Evolutionary conservation across 192 early-diverging fungal species (phyloP).

Genomic region (Umbelopsis sp.): DNA sequence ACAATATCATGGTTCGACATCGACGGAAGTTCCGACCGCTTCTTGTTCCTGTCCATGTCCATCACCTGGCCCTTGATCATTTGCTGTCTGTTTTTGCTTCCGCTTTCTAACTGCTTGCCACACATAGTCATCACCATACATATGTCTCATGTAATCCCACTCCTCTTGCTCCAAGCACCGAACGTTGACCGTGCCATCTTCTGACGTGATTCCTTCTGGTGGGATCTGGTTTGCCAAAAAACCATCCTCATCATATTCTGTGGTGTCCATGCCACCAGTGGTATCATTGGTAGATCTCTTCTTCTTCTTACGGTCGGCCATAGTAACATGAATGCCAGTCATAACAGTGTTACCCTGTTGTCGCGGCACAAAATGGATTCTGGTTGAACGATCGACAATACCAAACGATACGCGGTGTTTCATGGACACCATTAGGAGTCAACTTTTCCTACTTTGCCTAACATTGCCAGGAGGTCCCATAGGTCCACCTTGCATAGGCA

Average conservation of each 20-base stretch:
- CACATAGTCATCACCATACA: slow-evolving; percentile 3
- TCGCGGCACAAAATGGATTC: background rate
- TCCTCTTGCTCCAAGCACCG: slow-evolving; percentile 1
- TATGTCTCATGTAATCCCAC: slow-evolving; percentile 9
- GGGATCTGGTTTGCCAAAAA: background rate
- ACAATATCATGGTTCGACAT: slow-evolving; percentile 1
- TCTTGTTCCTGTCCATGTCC: background rate
- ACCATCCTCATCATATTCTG: background rate
- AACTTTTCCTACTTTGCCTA: background rate
- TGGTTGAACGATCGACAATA: slow-evolving; percentile 8
- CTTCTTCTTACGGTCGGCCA: slow-evolving; percentile 1
- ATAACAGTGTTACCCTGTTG: background rate
- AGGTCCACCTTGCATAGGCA: background rate
- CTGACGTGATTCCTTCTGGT: slow-evolving; percentile 4
- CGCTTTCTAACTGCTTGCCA: slow-evolving; percentile 4
- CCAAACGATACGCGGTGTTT: slow-evolving; percentile 7
- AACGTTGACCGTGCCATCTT: slow-evolving; percentile 7
- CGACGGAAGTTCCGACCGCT: background rate
- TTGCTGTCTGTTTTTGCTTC: background rate
- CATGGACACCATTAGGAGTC: slow-evolving; percentile 17
- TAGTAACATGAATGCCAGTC: background rate
- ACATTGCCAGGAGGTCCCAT: background rate
- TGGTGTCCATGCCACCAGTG: background rate
- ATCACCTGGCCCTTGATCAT: background rate
- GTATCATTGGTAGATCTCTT: background rate